Conservation (phyloP, 2,329 filamentous ascomycete genomes). For the Teratosphaeriaceae sp. region DNA sequence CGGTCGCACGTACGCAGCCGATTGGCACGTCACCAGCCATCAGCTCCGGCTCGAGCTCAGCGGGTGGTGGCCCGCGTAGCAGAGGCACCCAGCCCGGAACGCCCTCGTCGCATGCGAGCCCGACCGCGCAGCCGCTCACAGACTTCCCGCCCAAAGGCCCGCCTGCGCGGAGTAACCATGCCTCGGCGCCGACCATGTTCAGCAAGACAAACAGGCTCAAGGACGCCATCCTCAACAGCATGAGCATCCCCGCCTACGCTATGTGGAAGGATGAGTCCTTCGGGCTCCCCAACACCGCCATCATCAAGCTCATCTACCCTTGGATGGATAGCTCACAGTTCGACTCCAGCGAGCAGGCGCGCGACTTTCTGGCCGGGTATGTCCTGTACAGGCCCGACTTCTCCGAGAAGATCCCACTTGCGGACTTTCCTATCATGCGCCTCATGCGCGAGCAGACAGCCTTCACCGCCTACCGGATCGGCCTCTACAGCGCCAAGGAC, state of each 20-base stretch:
- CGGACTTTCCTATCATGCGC: constrained; percentile 61
- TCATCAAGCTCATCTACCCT: constrained; percentile 34
- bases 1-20: constrained; percentile 38
- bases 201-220: constrained; percentile 71
- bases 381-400: constrained; percentile 62
- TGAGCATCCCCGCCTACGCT: constrained; percentile 65
- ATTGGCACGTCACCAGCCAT: constrained; percentile 15
- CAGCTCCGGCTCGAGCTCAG: constrained; percentile 30
- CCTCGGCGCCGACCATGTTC: constrained; percentile 57
- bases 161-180: constrained; percentile 49
- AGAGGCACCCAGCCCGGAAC: constrained; percentile 3
- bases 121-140: constrained; percentile 47
- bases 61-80: constrained; percentile 11
- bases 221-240: constrained; percentile 68
- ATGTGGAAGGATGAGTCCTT: constrained; percentile 78
- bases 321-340: constrained; percentile 29
- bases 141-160: constrained; percentile 63
- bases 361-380: constrained; percentile 54
- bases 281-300: constrained; percentile 65
- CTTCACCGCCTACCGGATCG: constrained; percentile 55
- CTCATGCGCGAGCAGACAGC: constrained; percentile 56
- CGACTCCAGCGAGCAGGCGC: constrained; percentile 31
- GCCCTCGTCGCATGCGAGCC: constrained; percentile 34
- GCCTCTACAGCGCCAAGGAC: constrained; percentile 52
- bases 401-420: constrained; percentile 46